Percentiles rank a stretch among this genome's conserved stretches.
phyloP scores from a whole-genome alignment of 148 eudicot species.

The Mesembryanthemum crystallinum region DNA sequence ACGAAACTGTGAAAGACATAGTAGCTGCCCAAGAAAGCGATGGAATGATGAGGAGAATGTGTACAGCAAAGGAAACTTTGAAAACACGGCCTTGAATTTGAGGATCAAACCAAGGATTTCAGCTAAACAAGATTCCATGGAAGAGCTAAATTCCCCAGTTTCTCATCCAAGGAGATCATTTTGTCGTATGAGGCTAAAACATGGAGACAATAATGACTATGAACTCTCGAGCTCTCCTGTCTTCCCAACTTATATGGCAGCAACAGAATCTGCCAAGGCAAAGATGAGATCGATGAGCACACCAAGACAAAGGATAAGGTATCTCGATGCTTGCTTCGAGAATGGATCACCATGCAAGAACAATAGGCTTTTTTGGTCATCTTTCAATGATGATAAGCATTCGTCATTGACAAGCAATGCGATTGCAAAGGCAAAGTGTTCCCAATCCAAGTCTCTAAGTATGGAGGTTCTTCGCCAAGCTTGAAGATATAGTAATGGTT shows the following conservation, averaged over 20 bases:
- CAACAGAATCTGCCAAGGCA: constrained; percentile 79
- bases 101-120: constrained; percentile 25
- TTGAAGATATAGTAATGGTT: not conserved
- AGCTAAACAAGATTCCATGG: constrained; percentile 31
- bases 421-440: constrained; percentile 21
- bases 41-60: constrained; percentile 26
- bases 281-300: constrained; percentile 74
- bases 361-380: constrained; percentile 39
- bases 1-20: constrained; percentile 29
- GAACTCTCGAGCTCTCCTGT: constrained; percentile 30
- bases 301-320: constrained; percentile 53
- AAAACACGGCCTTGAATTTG: constrained; percentile 24
- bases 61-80: constrained; percentile 19
- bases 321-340: constrained; percentile 39
- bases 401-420: constrained; percentile 22
- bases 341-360: constrained; percentile 38
- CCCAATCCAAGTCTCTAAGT: constrained; percentile 28
- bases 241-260: constrained; percentile 73
- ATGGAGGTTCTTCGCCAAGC: constrained; percentile 27
- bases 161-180: constrained; percentile 78
- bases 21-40: constrained; percentile 31
- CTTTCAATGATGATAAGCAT: constrained; percentile 32
- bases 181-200: constrained; percentile 37
- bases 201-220: constrained; percentile 37
- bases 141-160: constrained; percentile 42